These are phyloP conservation scores for Tulasnella sp. DNA, from an alignment of 768 basidiomycete genomes.

Conservation along the genomic window DNA sequence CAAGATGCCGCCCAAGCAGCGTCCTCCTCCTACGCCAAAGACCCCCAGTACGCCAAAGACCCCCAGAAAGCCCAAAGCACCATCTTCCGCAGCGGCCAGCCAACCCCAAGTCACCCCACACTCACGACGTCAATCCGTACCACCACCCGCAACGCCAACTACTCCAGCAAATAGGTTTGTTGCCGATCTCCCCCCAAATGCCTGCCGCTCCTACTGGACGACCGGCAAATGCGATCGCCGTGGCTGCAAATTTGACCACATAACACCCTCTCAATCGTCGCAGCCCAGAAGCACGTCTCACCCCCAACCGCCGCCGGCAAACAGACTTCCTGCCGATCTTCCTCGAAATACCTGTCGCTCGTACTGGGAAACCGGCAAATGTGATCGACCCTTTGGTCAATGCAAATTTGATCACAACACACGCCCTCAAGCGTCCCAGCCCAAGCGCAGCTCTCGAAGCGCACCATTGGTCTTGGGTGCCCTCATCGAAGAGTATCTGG, in stretches of 20 bases:
- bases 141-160: neutral
- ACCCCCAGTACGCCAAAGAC: too few species aligned
- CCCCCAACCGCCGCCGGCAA: neutral
- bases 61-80: too few species aligned
- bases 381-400: neutral
- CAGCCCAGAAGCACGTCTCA: neutral
- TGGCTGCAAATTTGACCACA: neutral
- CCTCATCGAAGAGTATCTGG: neutral
- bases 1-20: too few species aligned
- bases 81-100: neutral
- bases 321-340: neutral
- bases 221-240: neutral
- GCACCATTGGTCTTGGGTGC: neutral
- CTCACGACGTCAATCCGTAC: neutral
- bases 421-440: neutral
- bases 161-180: neutral
- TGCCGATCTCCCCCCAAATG: neutral
- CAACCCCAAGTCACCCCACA: neutral
- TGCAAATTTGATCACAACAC: neutral
- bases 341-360: neutral
- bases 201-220: neutral
- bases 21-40: too few species aligned
- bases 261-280: neutral
- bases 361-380: neutral
- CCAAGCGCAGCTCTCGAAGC: neutral